A percentile compares a stretch with the other conserved stretches of the same genome.
Conservation (phyloP, 2,329 filamentous ascomycete genomes). For the Tothia fuscella region DNA sequence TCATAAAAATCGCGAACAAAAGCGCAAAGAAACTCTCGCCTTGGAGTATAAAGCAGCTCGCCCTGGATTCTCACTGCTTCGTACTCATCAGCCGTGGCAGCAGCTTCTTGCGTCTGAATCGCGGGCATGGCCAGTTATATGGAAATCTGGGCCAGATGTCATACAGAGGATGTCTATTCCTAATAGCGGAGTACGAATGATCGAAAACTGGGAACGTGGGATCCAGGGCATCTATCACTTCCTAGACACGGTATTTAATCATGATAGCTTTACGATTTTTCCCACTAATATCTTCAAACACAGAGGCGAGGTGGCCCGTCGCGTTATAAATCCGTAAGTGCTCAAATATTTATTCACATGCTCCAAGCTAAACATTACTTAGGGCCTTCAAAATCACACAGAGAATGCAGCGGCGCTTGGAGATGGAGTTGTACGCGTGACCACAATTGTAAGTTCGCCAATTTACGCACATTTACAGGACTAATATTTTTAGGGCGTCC, state of each 20-base stretch:
- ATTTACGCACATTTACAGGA: too few species aligned
- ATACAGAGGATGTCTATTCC: not conserved
- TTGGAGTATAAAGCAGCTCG: not conserved
- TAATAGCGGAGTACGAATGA: constrained; percentile 1
- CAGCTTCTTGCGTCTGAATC: constrained; percentile 1
- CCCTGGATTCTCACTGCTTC: not conserved
- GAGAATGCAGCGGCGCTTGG: too few species aligned
- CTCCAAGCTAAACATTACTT: too few species aligned
- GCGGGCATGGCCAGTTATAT: not conserved
- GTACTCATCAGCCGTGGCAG: not conserved
- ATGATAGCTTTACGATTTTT: not conserved
- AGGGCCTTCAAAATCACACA: too few species aligned
- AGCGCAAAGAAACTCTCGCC: not conserved
- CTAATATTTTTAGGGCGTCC: too few species aligned
- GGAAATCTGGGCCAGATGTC: not conserved
- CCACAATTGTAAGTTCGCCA: too few species aligned
- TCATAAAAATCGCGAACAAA: not conserved
- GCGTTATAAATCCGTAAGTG: constrained; percentile 1
- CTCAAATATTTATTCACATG: not conserved
- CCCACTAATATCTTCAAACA: not conserved
- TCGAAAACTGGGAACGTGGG: constrained; percentile 3
- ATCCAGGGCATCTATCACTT: not conserved
- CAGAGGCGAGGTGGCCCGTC: not conserved
- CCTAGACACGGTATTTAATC: not conserved
- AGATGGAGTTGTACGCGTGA: too few species aligned